phyloP scores from a whole-genome alignment of 2,329 filamentous ascomycete genomes.

The Cladophialophora exuberans region DNA sequence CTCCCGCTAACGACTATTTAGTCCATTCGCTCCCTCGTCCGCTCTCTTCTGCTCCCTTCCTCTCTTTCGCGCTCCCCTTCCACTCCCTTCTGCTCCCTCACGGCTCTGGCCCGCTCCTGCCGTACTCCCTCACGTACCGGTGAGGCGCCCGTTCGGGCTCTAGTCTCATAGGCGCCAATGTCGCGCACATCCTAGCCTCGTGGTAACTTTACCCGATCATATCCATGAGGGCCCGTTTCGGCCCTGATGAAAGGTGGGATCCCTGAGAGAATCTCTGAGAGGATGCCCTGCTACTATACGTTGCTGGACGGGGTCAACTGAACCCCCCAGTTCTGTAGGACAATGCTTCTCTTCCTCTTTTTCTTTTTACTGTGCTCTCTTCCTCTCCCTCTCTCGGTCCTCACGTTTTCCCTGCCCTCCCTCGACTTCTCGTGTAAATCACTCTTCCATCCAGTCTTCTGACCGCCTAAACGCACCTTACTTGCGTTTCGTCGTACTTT shows the following conservation, averaged over 20 bases:
- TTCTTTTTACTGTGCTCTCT: not conserved
- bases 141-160: conserved; percentile 20
- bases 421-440: not conserved
- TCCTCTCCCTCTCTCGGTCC: not conserved
- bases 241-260: conserved; percentile 21
- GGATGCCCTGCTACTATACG: not conserved
- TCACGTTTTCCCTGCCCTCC: not conserved
- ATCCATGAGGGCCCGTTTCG: conserved; percentile 15
- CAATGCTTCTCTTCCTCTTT: too few relatives aligned
- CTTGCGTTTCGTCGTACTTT: conserved; percentile 22
- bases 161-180: conserved; percentile 17
- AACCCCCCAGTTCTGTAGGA: too few relatives aligned
- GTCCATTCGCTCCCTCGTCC: too few relatives aligned
- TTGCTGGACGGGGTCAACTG: not conserved
- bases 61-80: conserved; percentile 27
- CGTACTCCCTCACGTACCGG: conserved; percentile 12
- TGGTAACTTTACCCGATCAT: conserved; percentile 21
- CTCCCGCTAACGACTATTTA: conserved; percentile 30
- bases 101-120: conserved; percentile 19
- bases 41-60: conserved; percentile 26
- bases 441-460: conserved; percentile 6
- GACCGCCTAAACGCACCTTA: conserved; percentile 20
- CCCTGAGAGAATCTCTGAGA: not conserved
- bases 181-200: conserved; percentile 15
- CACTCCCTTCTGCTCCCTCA: conserved; percentile 27